phyloP scores from a whole-genome alignment of 345 rosid genomes.

The Lepidium didymum region DNA sequence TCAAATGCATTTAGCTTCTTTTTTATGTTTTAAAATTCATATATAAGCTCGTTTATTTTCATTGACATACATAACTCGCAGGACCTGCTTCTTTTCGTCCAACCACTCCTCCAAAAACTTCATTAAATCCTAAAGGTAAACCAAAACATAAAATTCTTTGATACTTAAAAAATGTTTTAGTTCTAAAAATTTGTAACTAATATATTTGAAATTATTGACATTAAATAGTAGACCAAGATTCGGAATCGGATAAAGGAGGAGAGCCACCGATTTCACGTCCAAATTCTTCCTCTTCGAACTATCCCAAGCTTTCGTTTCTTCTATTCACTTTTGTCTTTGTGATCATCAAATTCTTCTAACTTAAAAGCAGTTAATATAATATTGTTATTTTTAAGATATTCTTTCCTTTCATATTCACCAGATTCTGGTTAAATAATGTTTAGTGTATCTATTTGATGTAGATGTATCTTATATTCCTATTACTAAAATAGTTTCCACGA shows the following conservation, averaged over 20 bases:
- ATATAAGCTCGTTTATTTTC: no score
- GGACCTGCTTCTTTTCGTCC: no score
- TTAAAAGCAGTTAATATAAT: neutral
- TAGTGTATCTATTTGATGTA: neutral
- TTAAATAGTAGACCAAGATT: neutral
- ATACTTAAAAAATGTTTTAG: no score
- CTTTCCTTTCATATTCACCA: neutral
- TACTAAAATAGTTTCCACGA: neutral
- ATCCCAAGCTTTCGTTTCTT: conserved; percentile 40
- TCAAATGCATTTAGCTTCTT: no score
- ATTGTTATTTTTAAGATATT: neutral
- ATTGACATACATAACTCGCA: no score
- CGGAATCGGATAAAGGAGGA: conserved; percentile 28
- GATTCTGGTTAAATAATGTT: neutral
- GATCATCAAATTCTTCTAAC: conserved; percentile 25
- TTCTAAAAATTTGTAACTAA: neutral
- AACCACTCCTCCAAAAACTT: no score
- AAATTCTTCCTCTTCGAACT: conserved; percentile 43
- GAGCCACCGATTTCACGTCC: conserved; percentile 7
- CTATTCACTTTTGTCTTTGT: conserved; percentile 36
- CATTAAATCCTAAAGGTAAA: no score
- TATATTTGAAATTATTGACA: neutral
- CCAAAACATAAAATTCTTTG: no score
- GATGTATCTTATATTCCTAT: neutral
- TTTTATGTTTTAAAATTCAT: no score